Conservation (phyloP, 2,329 filamentous ascomycete species). For the Aspergillus arachidicola region DNA sequence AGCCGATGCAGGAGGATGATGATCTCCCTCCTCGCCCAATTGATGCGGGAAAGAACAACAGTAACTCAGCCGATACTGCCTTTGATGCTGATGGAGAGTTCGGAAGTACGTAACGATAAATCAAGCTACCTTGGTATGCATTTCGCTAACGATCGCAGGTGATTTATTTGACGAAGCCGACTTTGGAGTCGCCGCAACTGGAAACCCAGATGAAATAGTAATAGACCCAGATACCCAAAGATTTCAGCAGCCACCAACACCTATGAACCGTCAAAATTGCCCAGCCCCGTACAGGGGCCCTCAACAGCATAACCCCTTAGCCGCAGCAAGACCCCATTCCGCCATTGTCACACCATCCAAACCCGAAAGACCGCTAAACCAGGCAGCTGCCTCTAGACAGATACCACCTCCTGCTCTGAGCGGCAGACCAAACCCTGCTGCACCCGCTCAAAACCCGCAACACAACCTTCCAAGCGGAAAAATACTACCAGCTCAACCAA, state of each 20-base stretch:
- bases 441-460: slow-evolving; percentile 16
- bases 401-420: slow-evolving; percentile 25
- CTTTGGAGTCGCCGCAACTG: slow-evolving; percentile 69
- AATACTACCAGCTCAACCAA: slow-evolving; percentile 21
- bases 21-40: slow-evolving; percentile 40
- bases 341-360: slow-evolving; percentile 43
- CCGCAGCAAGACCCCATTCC: slow-evolving; percentile 24
- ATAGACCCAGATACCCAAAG: slow-evolving; percentile 47
- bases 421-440: slow-evolving; percentile 23
- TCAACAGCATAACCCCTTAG: slow-evolving; percentile 19
- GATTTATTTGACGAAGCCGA: slow-evolving; percentile 76
- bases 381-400: slow-evolving; percentile 22
- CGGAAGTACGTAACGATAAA: slow-evolving; percentile 38
- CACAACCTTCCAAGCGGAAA: slow-evolving; percentile 25
- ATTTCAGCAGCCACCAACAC: slow-evolving; percentile 30
- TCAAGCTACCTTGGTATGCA: background rate
- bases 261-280: slow-evolving; percentile 24
- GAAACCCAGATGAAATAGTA: slow-evolving; percentile 75
- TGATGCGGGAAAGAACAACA: slow-evolving; percentile 32
- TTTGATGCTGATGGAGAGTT: slow-evolving; percentile 47
- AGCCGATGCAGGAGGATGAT: slow-evolving; percentile 49
- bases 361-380: slow-evolving; percentile 34
- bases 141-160: slow-evolving; percentile 34
- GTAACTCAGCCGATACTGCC: slow-evolving; percentile 26
- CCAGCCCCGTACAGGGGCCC: slow-evolving; percentile 26